Base-by-base conservation (phyloP, 1,284 basidiomycete genomes). In the Sporisorium reilianum region DNA sequence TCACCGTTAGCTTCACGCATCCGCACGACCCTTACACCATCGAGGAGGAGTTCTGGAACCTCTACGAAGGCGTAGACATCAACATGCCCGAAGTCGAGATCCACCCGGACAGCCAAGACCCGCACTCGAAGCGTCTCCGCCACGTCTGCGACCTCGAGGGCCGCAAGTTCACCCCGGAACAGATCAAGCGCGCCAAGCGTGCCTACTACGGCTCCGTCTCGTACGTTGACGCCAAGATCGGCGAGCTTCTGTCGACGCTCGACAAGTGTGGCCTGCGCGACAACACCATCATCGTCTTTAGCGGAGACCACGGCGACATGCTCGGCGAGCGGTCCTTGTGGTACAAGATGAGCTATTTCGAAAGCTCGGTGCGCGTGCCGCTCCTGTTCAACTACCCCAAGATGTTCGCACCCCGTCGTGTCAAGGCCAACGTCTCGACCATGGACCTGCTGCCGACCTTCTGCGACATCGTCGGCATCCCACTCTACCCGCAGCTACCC, bases 261-360 rank as follows among this genome's bases (percentile, higher is more conserved):
- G 61, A 69, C 53, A 61, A 64, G 49, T 69, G 67, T 20, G 67
- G 67, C 18, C 38, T 69, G 56, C 67, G 61, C 26, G 56, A 69
- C 48, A 41, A 69, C 28, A 69, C 67, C 34, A 60, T 69, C 57
- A 42, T 69, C 26, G 67, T 69, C 36, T 69, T 69, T 16, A 69
- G 67, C 55, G 67, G 67, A 23, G 67, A 69, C 38, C 67, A 69
- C 41, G 67, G 67, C 7, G 67, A 69, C 28, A 69, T 69, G 67
- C 61, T 69, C 9, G 67, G 67, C 25, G 67, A 69, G 49, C 67
- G 67, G 6, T 46, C 45, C 22, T 48, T 69, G n/a, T 69, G 67
- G 67, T 69, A 69, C 67, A 69, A 69, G 56, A 69, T 69, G 67
- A 69, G 67, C 56, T 69, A 69, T 56, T 69, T 64, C 49, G 67